Evolutionary conservation across 1,139 yeast genomes (phyloP).

Genomic region (Suhomyces wounanorum): DNA sequence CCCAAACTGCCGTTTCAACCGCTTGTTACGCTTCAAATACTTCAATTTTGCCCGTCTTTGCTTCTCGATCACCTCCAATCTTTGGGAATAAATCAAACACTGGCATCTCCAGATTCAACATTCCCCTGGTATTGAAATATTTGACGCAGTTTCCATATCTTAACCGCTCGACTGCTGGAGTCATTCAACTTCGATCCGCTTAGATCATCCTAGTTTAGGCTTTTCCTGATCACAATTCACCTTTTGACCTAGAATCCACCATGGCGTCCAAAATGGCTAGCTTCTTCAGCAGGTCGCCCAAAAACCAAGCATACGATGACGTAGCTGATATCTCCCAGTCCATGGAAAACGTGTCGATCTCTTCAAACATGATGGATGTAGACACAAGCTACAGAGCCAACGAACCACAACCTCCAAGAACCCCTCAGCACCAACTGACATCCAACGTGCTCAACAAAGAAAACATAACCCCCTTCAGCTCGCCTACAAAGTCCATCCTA

Average conservation of each 20-base stretch:
- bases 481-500: constrained; percentile 46
- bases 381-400: constrained; percentile 35
- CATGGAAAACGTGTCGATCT: constrained; percentile 48
- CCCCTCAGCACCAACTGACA: constrained; percentile 17
- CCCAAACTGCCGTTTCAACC: background rate
- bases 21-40: background rate
- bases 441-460: constrained; percentile 38
- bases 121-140: no score
- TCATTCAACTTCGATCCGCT: no score
- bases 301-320: constrained; percentile 17
- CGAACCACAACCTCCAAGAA: constrained; percentile 20
- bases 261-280: constrained; percentile 21
- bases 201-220: no score
- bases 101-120: no score
- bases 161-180: no score
- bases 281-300: constrained; percentile 29
- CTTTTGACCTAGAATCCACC: background rate
- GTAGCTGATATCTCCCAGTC: constrained; percentile 44
- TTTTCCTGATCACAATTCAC: no score
- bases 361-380: constrained; percentile 41
- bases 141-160: no score
- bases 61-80: background rate
- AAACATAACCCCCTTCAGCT: constrained; percentile 45
- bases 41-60: background rate
- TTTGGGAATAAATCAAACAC: no score